phyloP scores from a whole-genome alignment of 179 eudicot species.

The Camellia oleifera region DNA sequence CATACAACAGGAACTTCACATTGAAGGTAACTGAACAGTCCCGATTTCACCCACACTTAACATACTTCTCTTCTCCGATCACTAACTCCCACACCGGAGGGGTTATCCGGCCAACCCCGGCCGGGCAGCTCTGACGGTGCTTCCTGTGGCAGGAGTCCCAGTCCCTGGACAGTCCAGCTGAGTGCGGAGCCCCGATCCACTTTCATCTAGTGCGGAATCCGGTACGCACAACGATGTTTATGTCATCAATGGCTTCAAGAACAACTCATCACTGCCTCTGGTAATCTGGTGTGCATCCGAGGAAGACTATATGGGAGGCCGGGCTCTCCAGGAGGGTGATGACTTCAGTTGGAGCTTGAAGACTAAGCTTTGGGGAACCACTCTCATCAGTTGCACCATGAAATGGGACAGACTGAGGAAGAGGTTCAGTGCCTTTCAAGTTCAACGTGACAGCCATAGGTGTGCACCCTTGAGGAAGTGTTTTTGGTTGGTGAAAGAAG shows the following conservation, averaged over 20 bases:
- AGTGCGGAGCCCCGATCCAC: no score
- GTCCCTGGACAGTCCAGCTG: no score
- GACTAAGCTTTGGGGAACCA: constrained; percentile 20
- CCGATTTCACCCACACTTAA: no score
- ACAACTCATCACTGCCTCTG: constrained; percentile 62
- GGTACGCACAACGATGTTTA: constrained; percentile 26
- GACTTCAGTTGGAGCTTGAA: constrained; percentile 50
- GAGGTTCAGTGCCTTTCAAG: constrained; percentile 42
- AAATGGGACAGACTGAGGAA: constrained; percentile 54
- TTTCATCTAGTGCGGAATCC: no score
- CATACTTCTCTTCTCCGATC: no score
- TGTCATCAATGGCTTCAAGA: constrained; percentile 52
- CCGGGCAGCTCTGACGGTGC: no score
- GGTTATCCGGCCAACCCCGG: no score
- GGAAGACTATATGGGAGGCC: constrained; percentile 51
- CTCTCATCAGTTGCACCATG: constrained; percentile 38
- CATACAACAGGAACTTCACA: no score
- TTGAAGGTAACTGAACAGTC: no score
- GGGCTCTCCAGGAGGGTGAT: constrained; percentile 66
- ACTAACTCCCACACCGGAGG: no score
- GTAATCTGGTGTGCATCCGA: constrained; percentile 58
- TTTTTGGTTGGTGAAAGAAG: constrained; percentile 60
- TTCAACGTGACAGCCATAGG: constrained; percentile 33
- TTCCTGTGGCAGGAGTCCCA: no score
- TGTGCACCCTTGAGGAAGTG: constrained; percentile 42